phyloP scores from a whole-genome alignment of 208 protist species.

The Leishmania aethiopica region DNA sequence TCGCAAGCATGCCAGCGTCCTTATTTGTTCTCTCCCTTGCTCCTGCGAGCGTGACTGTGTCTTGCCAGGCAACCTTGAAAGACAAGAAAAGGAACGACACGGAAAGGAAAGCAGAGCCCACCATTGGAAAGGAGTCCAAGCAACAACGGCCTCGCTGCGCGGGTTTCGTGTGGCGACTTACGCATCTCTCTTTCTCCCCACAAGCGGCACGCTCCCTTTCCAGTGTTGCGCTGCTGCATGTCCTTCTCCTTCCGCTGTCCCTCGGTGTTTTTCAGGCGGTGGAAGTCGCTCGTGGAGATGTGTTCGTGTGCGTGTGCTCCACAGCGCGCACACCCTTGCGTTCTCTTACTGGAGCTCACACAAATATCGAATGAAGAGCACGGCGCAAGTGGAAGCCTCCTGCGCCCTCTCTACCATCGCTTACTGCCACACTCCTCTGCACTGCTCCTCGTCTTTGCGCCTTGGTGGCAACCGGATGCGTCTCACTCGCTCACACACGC shows the following conservation, averaged over 20 bases:
- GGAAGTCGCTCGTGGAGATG: not conserved
- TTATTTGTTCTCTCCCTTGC: not conserved
- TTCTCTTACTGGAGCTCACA: not conserved
- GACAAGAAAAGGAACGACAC: not conserved
- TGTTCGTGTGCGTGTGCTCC: not conserved
- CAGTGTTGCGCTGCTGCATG: not conserved
- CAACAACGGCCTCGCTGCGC: not conserved
- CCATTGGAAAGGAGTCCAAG: not conserved
- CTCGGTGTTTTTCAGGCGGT: not conserved
- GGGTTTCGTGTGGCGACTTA: not conserved
- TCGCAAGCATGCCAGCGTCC: not conserved
- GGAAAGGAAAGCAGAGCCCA: not conserved
- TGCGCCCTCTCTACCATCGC: not conserved
- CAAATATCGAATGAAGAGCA: not conserved
- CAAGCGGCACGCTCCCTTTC: not conserved
- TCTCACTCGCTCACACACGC: not conserved
- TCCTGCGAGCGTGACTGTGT: not conserved
- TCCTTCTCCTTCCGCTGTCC: not conserved
- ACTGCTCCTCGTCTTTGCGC: conserved; percentile 3
- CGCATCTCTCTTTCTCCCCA: not conserved
- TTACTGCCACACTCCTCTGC: not conserved
- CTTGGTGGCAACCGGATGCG: not conserved
- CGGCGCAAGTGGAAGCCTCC: not conserved
- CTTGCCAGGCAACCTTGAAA: not conserved
- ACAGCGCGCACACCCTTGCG: not conserved